Evolutionary conservation across 2,329 filamentous ascomycete genomes (phyloP), one percentile per base, ranked within the genome.

Genomic region (Sphaerostilbella broomeana): DNA sequence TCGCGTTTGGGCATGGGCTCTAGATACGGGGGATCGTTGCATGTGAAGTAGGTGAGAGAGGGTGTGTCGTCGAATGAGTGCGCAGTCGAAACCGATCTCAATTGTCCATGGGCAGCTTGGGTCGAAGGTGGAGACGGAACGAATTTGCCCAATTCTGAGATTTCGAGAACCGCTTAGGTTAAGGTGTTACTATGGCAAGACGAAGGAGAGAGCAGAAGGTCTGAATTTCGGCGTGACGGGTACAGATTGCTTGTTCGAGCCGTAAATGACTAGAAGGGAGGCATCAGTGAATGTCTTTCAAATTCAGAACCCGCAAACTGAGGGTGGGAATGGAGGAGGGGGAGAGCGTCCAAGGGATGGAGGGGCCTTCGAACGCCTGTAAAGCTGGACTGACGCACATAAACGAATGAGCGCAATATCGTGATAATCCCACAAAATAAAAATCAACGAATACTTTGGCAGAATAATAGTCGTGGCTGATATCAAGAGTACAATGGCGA

Each of bases 1-100:
- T 61, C 60, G 59, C 57, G 59, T 63, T 58, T 55, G 57, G 55
- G 59, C 62, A 65, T 65, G 58, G 52, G 57, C n/a, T n/a, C n/a
- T n/a, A n/a, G n/a, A n/a, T n/a, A n/a, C n/a, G n/a, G n/a, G n/a
- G n/a, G n/a, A n/a, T n/a, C n/a, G n/a, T n/a, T n/a, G n/a, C n/a
- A n/a, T n/a, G n/a, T n/a, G n/a, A n/a, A n/a, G 55, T 50, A 54
- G 46, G 43, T 36, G 38, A 46, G 39, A 45, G 32, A 24, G 37
- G 25, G 37, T 29, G 40, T 22, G 38, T 35, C 29, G 40, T 48
- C 28, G 39, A 35, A 18, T 35, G 21, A 33, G 29, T 26, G 29
- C 29, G 38, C 26, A 38, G 35, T 37, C 27, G 40, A 15, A n/a
- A 30, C 17, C 31, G 32, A 33, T 18, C 29, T 44, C 42, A 44